Evolutionary conservation across 2,329 filamentous ascomycete species (phyloP), one percentile per base, ranked within the genome.

Genomic region (Colletotrichum tanaceti): DNA sequence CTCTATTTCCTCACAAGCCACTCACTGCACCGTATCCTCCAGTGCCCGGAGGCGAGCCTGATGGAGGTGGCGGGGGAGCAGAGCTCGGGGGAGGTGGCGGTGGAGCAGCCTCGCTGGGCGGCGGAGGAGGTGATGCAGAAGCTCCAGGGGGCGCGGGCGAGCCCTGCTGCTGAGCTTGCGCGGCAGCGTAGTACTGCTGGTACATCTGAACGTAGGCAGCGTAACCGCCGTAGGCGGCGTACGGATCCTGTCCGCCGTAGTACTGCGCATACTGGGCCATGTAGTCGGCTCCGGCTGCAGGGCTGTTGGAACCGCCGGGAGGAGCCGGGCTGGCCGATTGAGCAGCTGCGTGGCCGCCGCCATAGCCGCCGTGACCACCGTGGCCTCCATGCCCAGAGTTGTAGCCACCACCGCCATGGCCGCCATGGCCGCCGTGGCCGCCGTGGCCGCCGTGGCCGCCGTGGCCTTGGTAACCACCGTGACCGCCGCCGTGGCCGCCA

Each of bases 151-250:
- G 79, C 71, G 84, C 76, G 63, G 83, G 82, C 22, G 79, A 76
- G 38, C 77, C 79, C 74, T 82, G 79, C 71, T 83, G 80, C 61
- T 85, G 81, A 69, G 84, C 80, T 73, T 87, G 86, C 16, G 82
- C 82, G 59, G 83, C 83, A 20, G 86, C 86, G 72, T 88, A 88
- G 73, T 91, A 91, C 74, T 93, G 90, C 75, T 93, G 89, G 73
- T 93, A 93, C 79, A 92, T 90, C 73, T 92, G 90, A 71, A 87
- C 82, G 73, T 90, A 90, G 82, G 91, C 92, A 73, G 90, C 87
- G 79, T 96, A 98, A 63, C 95, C 95, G 71, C 95, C 95, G 74
- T 96, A 98, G 10, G 92, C 90, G 49, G 93, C 93, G 78, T 98
- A 98, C 0, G 94, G 95, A 75, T 98, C 93, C 71, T 87, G 83